phyloP scores from a whole-genome alignment of 441 rosid species.

The Pelargonium citronellum region DNA sequence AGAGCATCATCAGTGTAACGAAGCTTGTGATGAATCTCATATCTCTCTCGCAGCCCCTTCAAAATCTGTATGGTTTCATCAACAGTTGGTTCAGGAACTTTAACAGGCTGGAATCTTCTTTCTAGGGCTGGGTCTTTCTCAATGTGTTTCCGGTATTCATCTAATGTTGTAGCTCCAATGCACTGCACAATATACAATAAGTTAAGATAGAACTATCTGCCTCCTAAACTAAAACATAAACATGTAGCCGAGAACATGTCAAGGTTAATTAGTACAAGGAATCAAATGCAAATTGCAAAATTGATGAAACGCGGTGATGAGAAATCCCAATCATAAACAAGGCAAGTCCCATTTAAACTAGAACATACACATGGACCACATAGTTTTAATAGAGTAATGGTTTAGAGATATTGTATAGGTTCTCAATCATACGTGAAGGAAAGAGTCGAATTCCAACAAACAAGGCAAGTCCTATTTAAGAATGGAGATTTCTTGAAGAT shows the following conservation, averaged over 20 bases:
- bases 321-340: too few relatives aligned
- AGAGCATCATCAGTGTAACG: constrained; percentile 74
- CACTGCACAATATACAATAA: constrained; percentile 45
- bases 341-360: too few relatives aligned
- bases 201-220: constrained; percentile 5
- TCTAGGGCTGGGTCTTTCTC: constrained; percentile 91
- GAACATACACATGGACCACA: too few relatives aligned
- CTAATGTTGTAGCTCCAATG: constrained; percentile 88
- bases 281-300: too few relatives aligned
- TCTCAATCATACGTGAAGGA: too few relatives aligned
- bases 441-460: not conserved
- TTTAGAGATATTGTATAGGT: too few relatives aligned
- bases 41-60: constrained; percentile 76
- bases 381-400: too few relatives aligned
- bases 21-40: constrained; percentile 88
- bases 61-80: constrained; percentile 83
- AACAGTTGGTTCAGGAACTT: constrained; percentile 74
- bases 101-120: constrained; percentile 88
- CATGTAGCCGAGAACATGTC: not conserved
- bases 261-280: too few relatives aligned
- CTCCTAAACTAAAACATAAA: not conserved
- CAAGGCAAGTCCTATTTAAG: not conserved
- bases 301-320: too few relatives aligned
- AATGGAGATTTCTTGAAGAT: not conserved
- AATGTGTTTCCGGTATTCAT: constrained; percentile 78